These are phyloP conservation scores for Suillus weaverae DNA, from an alignment of 768 basidiomycete genomes.

Conservation along the genomic window DNA sequence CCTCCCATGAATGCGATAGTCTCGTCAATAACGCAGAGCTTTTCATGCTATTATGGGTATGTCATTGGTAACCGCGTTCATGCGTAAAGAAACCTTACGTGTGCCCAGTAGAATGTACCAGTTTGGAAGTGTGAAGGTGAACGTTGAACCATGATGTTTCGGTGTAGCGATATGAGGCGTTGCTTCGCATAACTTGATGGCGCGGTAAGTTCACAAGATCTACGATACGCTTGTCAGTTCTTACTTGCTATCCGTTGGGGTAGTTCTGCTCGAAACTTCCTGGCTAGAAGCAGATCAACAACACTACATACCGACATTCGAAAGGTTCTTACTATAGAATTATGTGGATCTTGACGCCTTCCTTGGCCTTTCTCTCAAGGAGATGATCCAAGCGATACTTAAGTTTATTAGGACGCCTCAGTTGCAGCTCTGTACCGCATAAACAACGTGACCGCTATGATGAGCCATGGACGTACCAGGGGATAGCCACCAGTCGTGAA, in stretches of 20 bases:
- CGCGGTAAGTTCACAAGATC: slow-evolving; percentile 9
- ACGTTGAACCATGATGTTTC: slow-evolving; percentile 94
- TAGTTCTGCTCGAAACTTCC: slow-evolving; percentile 94
- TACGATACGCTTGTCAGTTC: slow-evolving; percentile 22
- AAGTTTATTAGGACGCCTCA: slow-evolving; percentile 83
- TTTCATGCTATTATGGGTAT: slow-evolving; percentile 74
- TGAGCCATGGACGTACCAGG: slow-evolving; percentile 52
- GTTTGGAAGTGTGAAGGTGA: slow-evolving; percentile 98
- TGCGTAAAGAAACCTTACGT: slow-evolving; percentile 52
- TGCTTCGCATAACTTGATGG: slow-evolving; percentile 79
- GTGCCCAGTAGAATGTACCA: slow-evolving; percentile 98
- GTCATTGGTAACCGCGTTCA: slow-evolving; percentile 2
- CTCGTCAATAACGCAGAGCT: slow-evolving; percentile 95
- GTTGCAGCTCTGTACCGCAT: slow-evolving; percentile 60
- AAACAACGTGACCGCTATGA: neutral
- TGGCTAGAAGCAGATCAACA: slow-evolving; percentile 50
- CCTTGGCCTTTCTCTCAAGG: slow-evolving; percentile 86
- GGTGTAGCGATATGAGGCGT: slow-evolving; percentile 72
- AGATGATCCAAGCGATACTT: slow-evolving; percentile 86
- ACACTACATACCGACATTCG: neutral
- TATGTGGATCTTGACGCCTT: slow-evolving; percentile 94
- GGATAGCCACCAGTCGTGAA: slow-evolving; percentile 98
- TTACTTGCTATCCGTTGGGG: slow-evolving; percentile 90
- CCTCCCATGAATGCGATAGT: slow-evolving; percentile 99
- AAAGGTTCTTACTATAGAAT: slow-evolving; percentile 77